phyloP scores from a whole-genome alignment of 768 basidiomycete genomes.

The Tulasnella sp. region DNA sequence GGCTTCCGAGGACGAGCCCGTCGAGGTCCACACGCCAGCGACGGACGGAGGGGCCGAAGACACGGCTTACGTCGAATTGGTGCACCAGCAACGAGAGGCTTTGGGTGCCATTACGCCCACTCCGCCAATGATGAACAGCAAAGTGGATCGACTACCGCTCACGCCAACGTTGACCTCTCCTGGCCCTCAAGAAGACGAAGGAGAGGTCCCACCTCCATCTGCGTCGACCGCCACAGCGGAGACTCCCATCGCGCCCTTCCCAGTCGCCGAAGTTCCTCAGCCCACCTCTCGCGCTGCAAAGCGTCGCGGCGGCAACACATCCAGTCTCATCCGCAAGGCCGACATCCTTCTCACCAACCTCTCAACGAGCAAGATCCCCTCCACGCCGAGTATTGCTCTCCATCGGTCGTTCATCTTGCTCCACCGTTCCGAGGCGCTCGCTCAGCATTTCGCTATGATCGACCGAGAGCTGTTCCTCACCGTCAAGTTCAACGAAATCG shows the following conservation, averaged over 20 bases:
- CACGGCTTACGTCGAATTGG: not conserved
- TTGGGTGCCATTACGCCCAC: constrained; percentile 20
- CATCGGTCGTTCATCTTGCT: constrained; percentile 72
- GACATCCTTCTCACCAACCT: constrained; percentile 2
- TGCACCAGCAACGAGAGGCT: constrained; percentile 20
- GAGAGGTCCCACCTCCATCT: not conserved
- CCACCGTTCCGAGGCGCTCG: constrained; percentile 57
- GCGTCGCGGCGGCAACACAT: not conserved
- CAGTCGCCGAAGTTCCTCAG: not conserved
- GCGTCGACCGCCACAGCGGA: not conserved
- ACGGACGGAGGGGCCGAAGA: not conserved
- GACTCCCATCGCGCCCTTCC: not conserved
- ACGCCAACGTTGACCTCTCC: constrained; percentile 2
- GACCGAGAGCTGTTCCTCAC: constrained; percentile 82
- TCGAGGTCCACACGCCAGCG: not conserved
- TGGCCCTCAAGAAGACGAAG: not conserved
- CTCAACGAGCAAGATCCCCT: not conserved
- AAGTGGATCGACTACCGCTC: not conserved
- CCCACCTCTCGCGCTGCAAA: constrained; percentile 1
- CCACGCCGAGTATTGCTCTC: constrained; percentile 33
- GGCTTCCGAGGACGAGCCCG: not conserved
- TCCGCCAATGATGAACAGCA: not conserved
- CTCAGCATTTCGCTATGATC: constrained; percentile 79
- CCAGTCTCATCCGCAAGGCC: constrained; percentile 16
- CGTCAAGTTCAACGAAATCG: constrained; percentile 84